These are phyloP conservation scores for Paramarasmius palmivorus DNA, from an alignment of 1,284 basidiomycete genomes.

Conservation along the genomic window DNA sequence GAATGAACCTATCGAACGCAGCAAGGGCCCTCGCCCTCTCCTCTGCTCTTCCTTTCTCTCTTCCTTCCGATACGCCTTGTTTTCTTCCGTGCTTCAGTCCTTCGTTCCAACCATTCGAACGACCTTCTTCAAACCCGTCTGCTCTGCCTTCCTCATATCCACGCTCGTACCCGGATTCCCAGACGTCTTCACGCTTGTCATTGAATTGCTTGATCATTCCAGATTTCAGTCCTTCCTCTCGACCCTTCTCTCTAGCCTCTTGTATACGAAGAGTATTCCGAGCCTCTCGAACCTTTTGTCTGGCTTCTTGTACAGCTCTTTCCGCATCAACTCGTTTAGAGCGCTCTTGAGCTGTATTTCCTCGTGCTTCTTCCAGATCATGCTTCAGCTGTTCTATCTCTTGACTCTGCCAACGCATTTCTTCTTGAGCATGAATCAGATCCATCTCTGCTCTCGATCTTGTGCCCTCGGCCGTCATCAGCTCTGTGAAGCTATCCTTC, in stretches of 20 bases:
- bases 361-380: slow-evolving; percentile 45
- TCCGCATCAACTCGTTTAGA: slow-evolving; percentile 50
- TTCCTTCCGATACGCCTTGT: slow-evolving; percentile 41
- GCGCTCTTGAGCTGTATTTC: slow-evolving; percentile 42
- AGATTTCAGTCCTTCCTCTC: slow-evolving; percentile 39
- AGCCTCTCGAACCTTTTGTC: slow-evolving; percentile 46
- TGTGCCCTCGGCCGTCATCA: slow-evolving; percentile 45
- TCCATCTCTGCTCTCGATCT: slow-evolving; percentile 48
- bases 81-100: slow-evolving; percentile 45
- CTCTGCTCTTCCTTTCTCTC: slow-evolving; percentile 42
- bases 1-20: slow-evolving; percentile 55
- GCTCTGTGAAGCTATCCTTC: slow-evolving; percentile 39
- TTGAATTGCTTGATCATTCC: slow-evolving; percentile 42
- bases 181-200: slow-evolving; percentile 49
- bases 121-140: slow-evolving; percentile 39
- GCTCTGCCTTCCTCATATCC: slow-evolving; percentile 47
- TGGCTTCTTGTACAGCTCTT: slow-evolving; percentile 44
- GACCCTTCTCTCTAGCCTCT: slow-evolving; percentile 46
- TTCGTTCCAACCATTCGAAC: slow-evolving; percentile 39
- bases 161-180: slow-evolving; percentile 42
- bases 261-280: slow-evolving; percentile 48
- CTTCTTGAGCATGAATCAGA: slow-evolving; percentile 44
- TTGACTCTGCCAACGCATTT: slow-evolving; percentile 44
- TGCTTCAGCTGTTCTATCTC: slow-evolving; percentile 50
- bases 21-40: slow-evolving; percentile 52